These are phyloP conservation scores for Rhodamnia rubescens DNA, from an alignment of 345 rosid genomes.

Conservation along the genomic window DNA sequence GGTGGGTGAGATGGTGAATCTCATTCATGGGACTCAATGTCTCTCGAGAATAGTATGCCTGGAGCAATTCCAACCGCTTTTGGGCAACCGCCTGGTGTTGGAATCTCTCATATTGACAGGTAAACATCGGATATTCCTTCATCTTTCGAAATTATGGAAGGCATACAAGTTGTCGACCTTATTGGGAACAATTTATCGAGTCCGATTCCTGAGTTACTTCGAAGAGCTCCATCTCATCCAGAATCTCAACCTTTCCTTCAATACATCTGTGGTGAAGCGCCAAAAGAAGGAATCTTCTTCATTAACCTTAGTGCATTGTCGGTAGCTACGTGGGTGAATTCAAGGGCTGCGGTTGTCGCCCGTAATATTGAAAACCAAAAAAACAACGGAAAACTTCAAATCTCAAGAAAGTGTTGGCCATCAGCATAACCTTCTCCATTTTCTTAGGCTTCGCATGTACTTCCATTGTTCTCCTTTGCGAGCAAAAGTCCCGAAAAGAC, in stretches of 20 bases:
- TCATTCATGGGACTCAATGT: neutral
- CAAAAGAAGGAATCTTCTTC: conserved; percentile 1
- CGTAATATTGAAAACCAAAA: neutral
- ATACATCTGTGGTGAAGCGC: conserved; percentile 2
- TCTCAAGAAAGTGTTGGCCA: neutral
- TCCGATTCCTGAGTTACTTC: neutral
- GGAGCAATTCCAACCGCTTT: neutral
- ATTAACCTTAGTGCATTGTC: neutral
- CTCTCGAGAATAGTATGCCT: neutral
- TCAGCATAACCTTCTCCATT: neutral
- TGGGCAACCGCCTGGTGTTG: neutral
- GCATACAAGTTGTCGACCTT: neutral
- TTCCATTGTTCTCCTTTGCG: neutral
- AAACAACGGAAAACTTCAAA: neutral
- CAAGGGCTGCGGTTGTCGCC: neutral
- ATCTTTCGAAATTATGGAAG: too few relatives aligned
- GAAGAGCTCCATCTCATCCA: neutral
- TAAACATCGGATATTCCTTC: neutral
- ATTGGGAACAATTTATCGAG: conserved; percentile 1
- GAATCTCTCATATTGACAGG: neutral
- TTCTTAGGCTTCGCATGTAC: neutral
- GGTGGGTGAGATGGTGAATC: too few relatives aligned
- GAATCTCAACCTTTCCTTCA: conserved; percentile 5
- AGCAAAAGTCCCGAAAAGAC: neutral
- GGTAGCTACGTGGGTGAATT: conserved; percentile 1